phyloP scores from a whole-genome alignment of 73 alveolate genomes.

The Paramecium primaurelia region DNA sequence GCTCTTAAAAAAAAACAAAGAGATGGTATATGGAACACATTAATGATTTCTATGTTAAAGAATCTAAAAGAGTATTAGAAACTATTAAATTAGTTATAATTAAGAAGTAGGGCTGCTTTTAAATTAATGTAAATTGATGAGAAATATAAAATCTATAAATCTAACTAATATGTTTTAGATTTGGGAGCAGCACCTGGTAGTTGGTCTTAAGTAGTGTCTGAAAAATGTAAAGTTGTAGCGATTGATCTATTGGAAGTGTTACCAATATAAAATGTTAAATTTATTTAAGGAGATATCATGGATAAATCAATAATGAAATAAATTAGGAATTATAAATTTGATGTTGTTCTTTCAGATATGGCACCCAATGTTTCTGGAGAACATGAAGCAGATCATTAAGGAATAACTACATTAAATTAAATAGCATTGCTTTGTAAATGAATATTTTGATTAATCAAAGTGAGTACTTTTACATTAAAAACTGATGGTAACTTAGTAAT shows the following conservation, averaged over 20 bases:
- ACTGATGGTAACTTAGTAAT: conserved; percentile 51
- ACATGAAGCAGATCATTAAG: conserved; percentile 70
- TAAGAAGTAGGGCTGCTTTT: conserved; percentile 81
- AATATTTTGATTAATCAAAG: conserved; percentile 64
- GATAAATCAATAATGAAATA: conserved; percentile 39
- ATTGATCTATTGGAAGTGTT: conserved; percentile 71
- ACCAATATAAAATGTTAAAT: conserved; percentile 67
- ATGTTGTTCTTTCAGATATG: conserved; percentile 77
- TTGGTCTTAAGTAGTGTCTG: conserved; percentile 81
- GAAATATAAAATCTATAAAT: conserved; percentile 65
- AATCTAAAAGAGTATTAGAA: conserved; percentile 45
- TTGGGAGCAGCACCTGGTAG: conserved; percentile 95
- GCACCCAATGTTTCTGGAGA: conserved; percentile 84
- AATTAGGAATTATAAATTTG: conserved; percentile 50
- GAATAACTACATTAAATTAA: conserved; percentile 64
- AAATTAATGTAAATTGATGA: conserved; percentile 77
- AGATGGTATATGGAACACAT: conserved; percentile 17
- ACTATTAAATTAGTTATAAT: conserved; percentile 56
- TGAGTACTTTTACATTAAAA: conserved; percentile 65
- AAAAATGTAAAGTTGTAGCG: conserved; percentile 65
- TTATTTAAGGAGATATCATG: conserved; percentile 72
- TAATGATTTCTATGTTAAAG: conserved; percentile 50
- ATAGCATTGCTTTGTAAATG: conserved; percentile 51
- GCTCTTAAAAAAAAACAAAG: not conserved
- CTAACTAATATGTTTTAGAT: conserved; percentile 66